These are phyloP conservation scores for Corymbia maculata DNA, from an alignment of 345 rosid species.

Conservation along the genomic window DNA sequence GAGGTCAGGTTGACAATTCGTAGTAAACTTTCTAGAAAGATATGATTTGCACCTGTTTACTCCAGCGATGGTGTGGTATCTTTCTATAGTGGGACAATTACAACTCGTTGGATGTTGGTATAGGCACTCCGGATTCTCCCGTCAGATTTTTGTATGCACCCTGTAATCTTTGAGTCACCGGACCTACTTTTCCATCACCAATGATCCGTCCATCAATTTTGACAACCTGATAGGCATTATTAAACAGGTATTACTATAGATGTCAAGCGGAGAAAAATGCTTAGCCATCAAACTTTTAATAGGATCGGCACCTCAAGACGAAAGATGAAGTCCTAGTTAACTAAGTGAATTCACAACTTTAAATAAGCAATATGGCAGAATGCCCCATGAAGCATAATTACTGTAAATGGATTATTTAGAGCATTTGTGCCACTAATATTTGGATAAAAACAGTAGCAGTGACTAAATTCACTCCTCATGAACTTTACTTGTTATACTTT, in stretches of 20 bases:
- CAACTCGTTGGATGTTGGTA: constrained; percentile 30
- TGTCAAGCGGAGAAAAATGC: neutral
- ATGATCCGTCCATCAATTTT: constrained; percentile 60
- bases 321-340: neutral
- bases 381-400: neutral
- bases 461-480: neutral
- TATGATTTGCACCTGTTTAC: neutral
- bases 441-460: neutral
- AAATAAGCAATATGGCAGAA: neutral
- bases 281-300: neutral
- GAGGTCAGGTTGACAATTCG: neutral
- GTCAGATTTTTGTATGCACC: constrained; percentile 53
- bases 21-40: neutral
- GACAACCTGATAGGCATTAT: constrained; percentile 32
- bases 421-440: neutral
- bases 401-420: neutral
- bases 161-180: constrained; percentile 52
- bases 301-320: neutral
- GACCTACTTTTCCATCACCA: constrained; percentile 73
- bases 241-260: neutral
- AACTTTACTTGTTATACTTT: neutral
- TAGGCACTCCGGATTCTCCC: constrained; percentile 56
- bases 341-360: neutral
- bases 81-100: neutral
- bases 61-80: neutral